Percentiles rank a stretch among this genome's conserved stretches.
Evolutionary conservation across 257 asterid genomes (phyloP).

Genomic region (Nicotiana obtusifolia): DNA sequence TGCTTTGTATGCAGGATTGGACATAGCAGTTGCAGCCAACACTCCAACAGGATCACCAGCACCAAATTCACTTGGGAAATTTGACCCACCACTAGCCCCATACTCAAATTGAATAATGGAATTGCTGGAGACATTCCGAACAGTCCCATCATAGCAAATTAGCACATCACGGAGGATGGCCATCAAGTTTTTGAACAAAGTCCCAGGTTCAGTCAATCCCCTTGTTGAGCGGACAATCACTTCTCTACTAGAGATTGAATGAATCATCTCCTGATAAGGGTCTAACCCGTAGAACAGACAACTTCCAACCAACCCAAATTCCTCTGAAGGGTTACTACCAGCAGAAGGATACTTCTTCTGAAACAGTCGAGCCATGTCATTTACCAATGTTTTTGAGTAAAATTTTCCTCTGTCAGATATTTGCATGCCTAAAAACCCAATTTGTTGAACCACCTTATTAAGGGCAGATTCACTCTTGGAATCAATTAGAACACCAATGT

Average conservation of each 20-base stretch:
- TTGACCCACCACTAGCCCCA: conserved; percentile 49
- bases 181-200: conserved; percentile 85
- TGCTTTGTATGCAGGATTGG: conserved; percentile 99
- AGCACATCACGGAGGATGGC: conserved; percentile 94
- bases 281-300: conserved; percentile 83
- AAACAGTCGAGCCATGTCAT: conserved; percentile 62
- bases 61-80: conserved; percentile 57
- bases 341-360: conserved; percentile 60
- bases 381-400: conserved; percentile 60
- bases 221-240: conserved; percentile 90
- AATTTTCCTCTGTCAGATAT: conserved; percentile 65
- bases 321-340: conserved; percentile 52
- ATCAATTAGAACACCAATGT: conserved; percentile 65
- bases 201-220: conserved; percentile 95
- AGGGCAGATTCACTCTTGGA: conserved; percentile 91
- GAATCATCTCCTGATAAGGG: conserved; percentile 91
- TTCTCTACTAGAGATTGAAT: conserved; percentile 90
- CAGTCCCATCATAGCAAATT: conserved; percentile 81
- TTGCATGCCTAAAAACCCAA: conserved; percentile 82
- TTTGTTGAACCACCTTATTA: conserved; percentile 86
- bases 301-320: conserved; percentile 69
- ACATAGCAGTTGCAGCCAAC: conserved; percentile 98
- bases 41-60: conserved; percentile 99
- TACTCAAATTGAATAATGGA: conserved; percentile 83
- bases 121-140: conserved; percentile 78